Base-by-base conservation (phyloP, 257 asterid species). In the Gentiana macrophylla region DNA sequence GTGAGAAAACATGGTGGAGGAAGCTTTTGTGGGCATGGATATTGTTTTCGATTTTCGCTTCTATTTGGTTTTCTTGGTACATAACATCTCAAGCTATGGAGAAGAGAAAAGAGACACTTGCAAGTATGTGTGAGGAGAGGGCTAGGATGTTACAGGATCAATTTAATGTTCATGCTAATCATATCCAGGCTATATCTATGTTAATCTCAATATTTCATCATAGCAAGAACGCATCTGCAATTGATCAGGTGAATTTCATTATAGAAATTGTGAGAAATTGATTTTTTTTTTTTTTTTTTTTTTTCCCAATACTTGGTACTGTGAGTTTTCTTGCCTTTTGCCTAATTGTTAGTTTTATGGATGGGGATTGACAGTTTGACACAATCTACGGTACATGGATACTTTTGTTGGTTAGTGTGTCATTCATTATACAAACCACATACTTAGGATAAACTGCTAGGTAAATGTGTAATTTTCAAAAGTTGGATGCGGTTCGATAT, bases 141-240 rank as follows among this genome's bases (percentile, higher is more conserved):
- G 94, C 97, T 37, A 74, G 97, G 74, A 88, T 92, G 97, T 63
- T 92, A 65, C 99, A 88, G 61, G 99, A 92, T 81, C 99, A 92
- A 77, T 88, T 88, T 52, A 90, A 86, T 74, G 98, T 90, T 59
- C 84, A 96, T 63, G 82, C 87, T 91, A 90, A 90, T 54, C 99
- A 92, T 63, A 78, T 92, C 33, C 97, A 92, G 69, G 97, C 99
- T 33, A 85, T 92, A 94, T 92, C 99, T 44, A 86, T 83, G 38
- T 74, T 92, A 77, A 81, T 92, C 52, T 92, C 97, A 5, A 92
- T 88, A 60, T 92, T 92, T 77, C 86, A 92, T 73, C 99, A 92
- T 33, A 83, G 68, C 66, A 88, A 82, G 78, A 74, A 68, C 33
- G 97, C 95, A 0, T 79, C 97, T 56, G 94, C 94, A 44, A 88